phyloP scores from a whole-genome alignment of 208 protist species.

The Crithidia mellificae region DNA sequence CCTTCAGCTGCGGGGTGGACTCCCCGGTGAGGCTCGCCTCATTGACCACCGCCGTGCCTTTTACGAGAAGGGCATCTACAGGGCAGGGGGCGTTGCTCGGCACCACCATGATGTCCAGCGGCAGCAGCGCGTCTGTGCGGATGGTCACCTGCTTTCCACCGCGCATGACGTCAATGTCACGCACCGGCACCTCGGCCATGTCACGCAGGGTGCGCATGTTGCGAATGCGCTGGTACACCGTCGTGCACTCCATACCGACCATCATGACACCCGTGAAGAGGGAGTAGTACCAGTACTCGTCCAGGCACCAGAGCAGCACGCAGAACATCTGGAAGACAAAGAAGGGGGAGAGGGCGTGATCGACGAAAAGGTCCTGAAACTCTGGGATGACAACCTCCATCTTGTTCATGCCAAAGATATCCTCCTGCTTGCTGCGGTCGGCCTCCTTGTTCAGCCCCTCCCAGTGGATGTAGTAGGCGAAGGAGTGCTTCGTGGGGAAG shows the following conservation, averaged over 20 bases:
- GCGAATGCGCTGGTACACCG: slow-evolving; percentile 92
- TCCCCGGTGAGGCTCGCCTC: slow-evolving; percentile 99
- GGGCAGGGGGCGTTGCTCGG: slow-evolving; percentile 83
- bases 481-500: slow-evolving; percentile 78
- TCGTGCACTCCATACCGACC: slow-evolving; percentile 96
- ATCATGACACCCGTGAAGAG: slow-evolving; percentile 98
- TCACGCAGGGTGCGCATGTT: slow-evolving; percentile 93
- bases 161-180: slow-evolving; percentile 72
- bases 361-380: slow-evolving; percentile 95
- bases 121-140: slow-evolving; percentile 84
- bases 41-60: slow-evolving; percentile 97
- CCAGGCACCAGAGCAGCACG: slow-evolving; percentile 95
- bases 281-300: slow-evolving; percentile 98
- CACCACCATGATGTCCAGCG: slow-evolving; percentile 95
- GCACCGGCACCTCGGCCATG: slow-evolving; percentile 91
- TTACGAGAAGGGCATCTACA: slow-evolving; percentile 95
- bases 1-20: slow-evolving; percentile 98
- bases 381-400: slow-evolving; percentile 96
- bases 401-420: slow-evolving; percentile 82
- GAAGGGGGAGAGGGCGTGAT: slow-evolving; percentile 97
- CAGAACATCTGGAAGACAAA: slow-evolving; percentile 99
- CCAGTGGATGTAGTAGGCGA: slow-evolving; percentile 79
- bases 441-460: slow-evolving; percentile 61
- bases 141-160: slow-evolving; percentile 58
- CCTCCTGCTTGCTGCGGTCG: slow-evolving; percentile 53